Evolutionary conservation across 768 basidiomycete species (phyloP), one percentile per base, ranked within the genome.

Genomic region (Tremella fuciformis): DNA sequence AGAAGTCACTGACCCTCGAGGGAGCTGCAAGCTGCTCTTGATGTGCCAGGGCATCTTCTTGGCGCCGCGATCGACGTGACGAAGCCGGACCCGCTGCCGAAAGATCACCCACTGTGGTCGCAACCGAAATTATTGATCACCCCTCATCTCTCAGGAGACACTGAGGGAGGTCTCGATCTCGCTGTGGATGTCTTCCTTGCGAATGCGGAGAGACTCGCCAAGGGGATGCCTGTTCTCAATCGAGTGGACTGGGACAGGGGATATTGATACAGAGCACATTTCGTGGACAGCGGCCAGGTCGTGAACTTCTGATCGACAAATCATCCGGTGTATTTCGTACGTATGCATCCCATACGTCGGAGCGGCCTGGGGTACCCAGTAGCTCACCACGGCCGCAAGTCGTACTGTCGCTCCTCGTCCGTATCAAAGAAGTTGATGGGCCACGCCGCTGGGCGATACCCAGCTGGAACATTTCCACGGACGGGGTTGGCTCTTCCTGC

Each of bases 381-480:
- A 6, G 22, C 39, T 37, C 61, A 67, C 62, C 62, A 67, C 16
- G 52, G 58, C 53, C 59, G 62, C 40, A 53, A 34, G 22, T 42
- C 38, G 41, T 55, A 52, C 25, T 50, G 53, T 73, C 75, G 67
- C 80, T 90, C 88, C 37, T 77, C 78, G 19, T 80, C 79, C 71
- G 88, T 86, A 42, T 80, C 80, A 71, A 90, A 91, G 51, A 87
- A 75, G 74, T 86, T 82, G 76, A 91, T 83, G 67, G 84, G 81
- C 88, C 89, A 91, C 60, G 29, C 60, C 58, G 77, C 77, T 2
- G 84, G 83, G 0, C 74, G 72, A 77, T 84, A 88, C 13, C 78
- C 80, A 68, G 77, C 78, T 0, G 88, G 88, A 55, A 82, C 84
- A 76, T 89, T 89, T 79, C 81, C 85, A 46, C 84, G 83, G 71